These are phyloP conservation scores for Halenospora varia DNA, from an alignment of 495 filamentous ascomycete genomes.

Conservation along the genomic window DNA sequence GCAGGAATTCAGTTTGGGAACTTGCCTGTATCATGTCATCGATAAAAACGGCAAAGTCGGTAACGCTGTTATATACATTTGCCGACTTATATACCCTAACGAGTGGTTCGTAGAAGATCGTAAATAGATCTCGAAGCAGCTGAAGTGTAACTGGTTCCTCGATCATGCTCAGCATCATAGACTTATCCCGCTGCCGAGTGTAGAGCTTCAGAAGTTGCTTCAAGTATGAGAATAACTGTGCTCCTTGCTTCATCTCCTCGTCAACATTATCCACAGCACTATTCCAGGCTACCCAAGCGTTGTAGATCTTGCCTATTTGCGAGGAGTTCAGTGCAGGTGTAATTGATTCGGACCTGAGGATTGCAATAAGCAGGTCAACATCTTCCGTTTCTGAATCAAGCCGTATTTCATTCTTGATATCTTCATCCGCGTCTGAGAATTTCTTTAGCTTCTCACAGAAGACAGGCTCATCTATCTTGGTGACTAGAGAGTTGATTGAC, in stretches of 20 bases:
- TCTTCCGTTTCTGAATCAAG: slow-evolving; percentile 64
- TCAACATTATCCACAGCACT: slow-evolving; percentile 89
- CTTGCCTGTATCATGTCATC: slow-evolving; percentile 77
- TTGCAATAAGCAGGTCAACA: slow-evolving; percentile 77
- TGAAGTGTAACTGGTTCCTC: slow-evolving; percentile 92
- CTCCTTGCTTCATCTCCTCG: slow-evolving; percentile 80
- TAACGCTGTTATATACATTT: slow-evolving; percentile 95
- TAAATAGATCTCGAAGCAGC: slow-evolving; percentile 93
- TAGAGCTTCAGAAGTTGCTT: slow-evolving; percentile 94
- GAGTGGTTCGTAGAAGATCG: slow-evolving; percentile 97
- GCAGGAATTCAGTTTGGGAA: slow-evolving; percentile 1
- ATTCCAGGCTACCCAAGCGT: slow-evolving; percentile 96
- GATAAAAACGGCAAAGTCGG: slow-evolving; percentile 88
- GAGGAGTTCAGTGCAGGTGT: slow-evolving; percentile 61
- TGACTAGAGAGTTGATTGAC: slow-evolving; percentile 69
- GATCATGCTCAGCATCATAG: slow-evolving; percentile 93
- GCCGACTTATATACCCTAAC: slow-evolving; percentile 97
- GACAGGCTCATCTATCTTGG: slow-evolving; percentile 71
- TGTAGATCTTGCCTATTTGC: slow-evolving; percentile 81
- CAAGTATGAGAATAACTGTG: slow-evolving; percentile 85
- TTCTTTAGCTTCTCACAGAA: slow-evolving; percentile 79
- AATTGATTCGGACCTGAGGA: slow-evolving; percentile 72
- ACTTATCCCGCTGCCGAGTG: slow-evolving; percentile 88
- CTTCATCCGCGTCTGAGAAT: slow-evolving; percentile 71
- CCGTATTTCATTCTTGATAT: slow-evolving; percentile 67